Evolutionary conservation across 148 eudicot species (phyloP).

Genomic region (Camellia sinensis): DNA sequence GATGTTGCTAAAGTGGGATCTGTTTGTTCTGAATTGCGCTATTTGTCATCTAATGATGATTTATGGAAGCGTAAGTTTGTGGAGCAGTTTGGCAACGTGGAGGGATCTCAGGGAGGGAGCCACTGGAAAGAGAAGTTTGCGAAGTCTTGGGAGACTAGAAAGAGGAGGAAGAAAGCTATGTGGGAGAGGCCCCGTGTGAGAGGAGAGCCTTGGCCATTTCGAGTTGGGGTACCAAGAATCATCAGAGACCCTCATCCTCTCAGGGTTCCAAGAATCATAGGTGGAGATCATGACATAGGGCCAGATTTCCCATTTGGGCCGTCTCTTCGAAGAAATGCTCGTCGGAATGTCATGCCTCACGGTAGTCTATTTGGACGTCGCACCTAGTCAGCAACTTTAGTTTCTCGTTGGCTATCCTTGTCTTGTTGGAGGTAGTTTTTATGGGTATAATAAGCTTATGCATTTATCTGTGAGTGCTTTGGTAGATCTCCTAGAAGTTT

Average conservation of each 20-base stretch:
- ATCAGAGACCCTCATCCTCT: conserved; percentile 16
- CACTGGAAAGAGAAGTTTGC: conserved; percentile 62
- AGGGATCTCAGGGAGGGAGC: conserved; percentile 21
- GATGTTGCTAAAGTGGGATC: conserved; percentile 61
- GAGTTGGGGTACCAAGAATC: conserved; percentile 23
- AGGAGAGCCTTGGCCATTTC: conserved; percentile 26
- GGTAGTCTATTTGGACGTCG: not conserved
- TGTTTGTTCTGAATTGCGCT: conserved; percentile 59
- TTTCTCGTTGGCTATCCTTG: not conserved
- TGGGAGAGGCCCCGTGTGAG: not conserved
- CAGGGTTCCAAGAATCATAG: conserved; percentile 43
- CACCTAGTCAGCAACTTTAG: not conserved
- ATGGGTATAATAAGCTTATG: not conserved
- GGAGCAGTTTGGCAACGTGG: conserved; percentile 56
- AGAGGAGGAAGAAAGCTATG: conserved; percentile 34
- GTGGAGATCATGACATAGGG: conserved; percentile 53
- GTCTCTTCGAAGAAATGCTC: not conserved
- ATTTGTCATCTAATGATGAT: conserved; percentile 52
- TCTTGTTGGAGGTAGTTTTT: not conserved
- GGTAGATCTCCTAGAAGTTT: not conserved
- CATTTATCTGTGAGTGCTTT: conserved; percentile 1
- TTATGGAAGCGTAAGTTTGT: conserved; percentile 68
- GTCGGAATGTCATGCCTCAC: too few species aligned
- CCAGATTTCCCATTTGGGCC: conserved; percentile 5
- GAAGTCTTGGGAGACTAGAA: conserved; percentile 41